Percentiles rank a stretch among this genome's conserved stretches.
Evolutionary conservation across 805 yeast genomes (phyloP).

Genomic region (Suhomyces tanzawaensis): DNA sequence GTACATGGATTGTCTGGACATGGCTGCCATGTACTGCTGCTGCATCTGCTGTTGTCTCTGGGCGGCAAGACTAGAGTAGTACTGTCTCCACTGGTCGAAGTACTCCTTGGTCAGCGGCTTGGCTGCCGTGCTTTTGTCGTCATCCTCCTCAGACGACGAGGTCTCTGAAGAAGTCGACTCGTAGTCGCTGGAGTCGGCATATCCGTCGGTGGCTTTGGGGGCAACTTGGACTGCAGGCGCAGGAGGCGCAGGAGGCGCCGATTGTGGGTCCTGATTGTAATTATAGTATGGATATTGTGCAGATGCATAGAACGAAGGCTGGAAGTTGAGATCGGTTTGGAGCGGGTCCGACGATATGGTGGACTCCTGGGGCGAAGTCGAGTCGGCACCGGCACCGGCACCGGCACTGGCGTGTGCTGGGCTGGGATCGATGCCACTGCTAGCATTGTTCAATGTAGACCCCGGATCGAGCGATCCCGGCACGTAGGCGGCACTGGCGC

Average conservation of each 20-base stretch:
- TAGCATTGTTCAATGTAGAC: background rate
- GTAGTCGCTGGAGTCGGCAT: slow-evolving; percentile 10
- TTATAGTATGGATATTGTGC: slow-evolving; percentile 1
- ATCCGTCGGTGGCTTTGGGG: slow-evolving; percentile 6
- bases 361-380: slow-evolving; percentile 4
- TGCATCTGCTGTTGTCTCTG: slow-evolving; percentile 19
- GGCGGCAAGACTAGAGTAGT: slow-evolving; percentile 26
- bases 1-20: slow-evolving; percentile 12
- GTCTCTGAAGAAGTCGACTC: slow-evolving; percentile 8
- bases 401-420: no score
- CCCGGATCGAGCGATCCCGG: background rate
- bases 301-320: slow-evolving; percentile 1
- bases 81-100: slow-evolving; percentile 38
- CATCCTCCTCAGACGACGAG: slow-evolving; percentile 6
- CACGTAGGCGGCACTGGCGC: background rate
- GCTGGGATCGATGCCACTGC: background rate
- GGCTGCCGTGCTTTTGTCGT: slow-evolving; percentile 5
- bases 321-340: background rate
- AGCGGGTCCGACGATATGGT: slow-evolving; percentile 1
- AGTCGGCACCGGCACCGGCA: background rate
- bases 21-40: slow-evolving; percentile 11
- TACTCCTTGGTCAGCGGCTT: slow-evolving; percentile 15
- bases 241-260: background rate
- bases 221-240: background rate
- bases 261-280: slow-evolving; percentile 1